Base-by-base conservation (phyloP, 768 basidiomycete species). In the Cyclocybe aegerita region DNA sequence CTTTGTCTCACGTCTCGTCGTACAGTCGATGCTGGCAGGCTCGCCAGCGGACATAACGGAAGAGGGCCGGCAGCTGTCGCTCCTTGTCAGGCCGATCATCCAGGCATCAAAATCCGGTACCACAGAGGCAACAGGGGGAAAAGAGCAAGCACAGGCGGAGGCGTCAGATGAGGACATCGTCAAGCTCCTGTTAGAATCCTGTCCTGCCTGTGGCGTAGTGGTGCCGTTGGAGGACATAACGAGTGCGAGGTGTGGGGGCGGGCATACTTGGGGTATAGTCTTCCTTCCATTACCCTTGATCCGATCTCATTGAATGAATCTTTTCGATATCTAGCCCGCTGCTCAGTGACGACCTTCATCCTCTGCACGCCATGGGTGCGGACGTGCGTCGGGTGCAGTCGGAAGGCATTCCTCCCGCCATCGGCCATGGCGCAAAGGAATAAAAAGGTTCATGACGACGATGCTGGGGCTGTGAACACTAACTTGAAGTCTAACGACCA, bases 321-420 rank as follows among this genome's bases (percentile, higher is more conserved):
- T 40, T 30, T 29, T 42, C 39, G 54, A 49, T 53, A 36, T 39
- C 32, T 58, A 92, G 90, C 76, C 43, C 84, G 90, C 30, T 93
- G 91, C 63, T 88, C 88, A 9, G 75, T 90, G 43, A 93, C 90
- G 35, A 86, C 86, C 16, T 86, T 89, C 65, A 80, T 93, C 49
- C 75, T 93, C 30, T 78, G 88, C n/a, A 91, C 88, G 43, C 78
- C 88, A 10, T 75, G 75, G 66, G 86, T 90, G 33, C 79, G 88
- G 50, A 91, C 90, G 12, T 93, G 91, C 64, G 71, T 90, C 29
- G 87, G 88, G 43, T 93, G 91, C 62, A 80, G 80, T 60, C 78
- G 90, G 55, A 93, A 92, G 65, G 87, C 89, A 14, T 81, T 91
- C 58, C 73, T 88, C 10, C 82, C 88, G n/a, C 68, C 74, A 30